These are phyloP conservation scores for Mortierella sp. DNA, from an alignment of 371 early-diverging fungal genomes.

Conservation along the genomic window DNA sequence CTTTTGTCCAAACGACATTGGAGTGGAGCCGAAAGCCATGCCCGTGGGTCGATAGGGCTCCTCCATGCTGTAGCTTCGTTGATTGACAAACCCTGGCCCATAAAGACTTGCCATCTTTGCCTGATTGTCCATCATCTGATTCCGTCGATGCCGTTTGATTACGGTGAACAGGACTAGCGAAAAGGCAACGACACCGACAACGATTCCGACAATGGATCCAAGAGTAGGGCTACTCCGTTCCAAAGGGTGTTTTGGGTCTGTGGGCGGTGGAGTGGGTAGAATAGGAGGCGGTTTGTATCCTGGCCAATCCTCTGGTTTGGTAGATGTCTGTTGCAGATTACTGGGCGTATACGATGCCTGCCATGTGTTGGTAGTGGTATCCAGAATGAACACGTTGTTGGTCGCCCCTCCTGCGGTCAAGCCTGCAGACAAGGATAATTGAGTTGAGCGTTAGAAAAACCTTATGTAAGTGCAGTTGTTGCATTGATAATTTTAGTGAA, in stretches of 20 bases:
- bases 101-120: slow-evolving; percentile 27
- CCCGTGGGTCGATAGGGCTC: slow-evolving; percentile 36
- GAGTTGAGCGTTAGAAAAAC: background rate
- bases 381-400: slow-evolving; percentile 37
- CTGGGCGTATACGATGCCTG: slow-evolving; percentile 45
- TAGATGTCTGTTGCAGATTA: slow-evolving; percentile 34
- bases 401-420: slow-evolving; percentile 46
- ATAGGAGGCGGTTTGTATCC: slow-evolving; percentile 47
- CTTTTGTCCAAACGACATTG: slow-evolving; percentile 29
- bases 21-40: slow-evolving; percentile 22
- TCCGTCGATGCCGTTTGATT: slow-evolving; percentile 11
- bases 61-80: slow-evolving; percentile 7
- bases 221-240: background rate
- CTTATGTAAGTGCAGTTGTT: no score
- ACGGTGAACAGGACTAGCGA: slow-evolving; percentile 11
- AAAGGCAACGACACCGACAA: slow-evolving; percentile 20
- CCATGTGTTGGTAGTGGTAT: slow-evolving; percentile 44
- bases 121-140: background rate
- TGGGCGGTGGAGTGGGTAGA: slow-evolving; percentile 10
- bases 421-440: slow-evolving; percentile 14
- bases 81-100: slow-evolving; percentile 16
- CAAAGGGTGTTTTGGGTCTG: slow-evolving; percentile 5
- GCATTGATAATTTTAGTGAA: no score
- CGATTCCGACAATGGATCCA: slow-evolving; percentile 32
- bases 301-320: slow-evolving; percentile 52